Evolutionary conservation across 2,329 filamentous ascomycete species (phyloP).

Genomic region (Grosmannia serpens): DNA sequence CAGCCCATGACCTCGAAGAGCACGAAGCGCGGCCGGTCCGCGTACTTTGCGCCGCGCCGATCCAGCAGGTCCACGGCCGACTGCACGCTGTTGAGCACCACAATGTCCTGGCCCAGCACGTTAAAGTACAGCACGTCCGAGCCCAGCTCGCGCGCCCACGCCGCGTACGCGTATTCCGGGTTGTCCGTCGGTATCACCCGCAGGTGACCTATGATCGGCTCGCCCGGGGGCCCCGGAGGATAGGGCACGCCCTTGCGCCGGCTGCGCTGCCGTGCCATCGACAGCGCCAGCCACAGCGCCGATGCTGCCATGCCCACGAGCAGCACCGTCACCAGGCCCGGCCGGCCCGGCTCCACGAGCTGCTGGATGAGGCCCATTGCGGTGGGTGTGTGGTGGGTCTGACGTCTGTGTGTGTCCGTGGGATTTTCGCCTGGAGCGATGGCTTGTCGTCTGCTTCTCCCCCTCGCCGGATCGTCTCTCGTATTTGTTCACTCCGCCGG

Average conservation of each 20-base stretch:
- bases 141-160: slow-evolving; percentile 13
- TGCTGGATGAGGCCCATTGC: not conserved
- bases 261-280: not conserved
- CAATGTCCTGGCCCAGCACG: slow-evolving; percentile 23
- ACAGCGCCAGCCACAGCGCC: not conserved
- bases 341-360: not conserved
- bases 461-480: not conserved
- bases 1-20: slow-evolving; percentile 28
- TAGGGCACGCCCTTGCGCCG: slow-evolving; percentile 4
- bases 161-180: slow-evolving; percentile 9
- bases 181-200: slow-evolving; percentile 12
- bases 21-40: slow-evolving; percentile 25
- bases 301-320: not conserved
- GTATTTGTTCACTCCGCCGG: not conserved
- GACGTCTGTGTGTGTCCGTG: not conserved
- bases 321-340: not conserved
- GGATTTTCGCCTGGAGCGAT: not conserved
- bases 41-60: slow-evolving; percentile 26
- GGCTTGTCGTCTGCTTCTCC: not conserved
- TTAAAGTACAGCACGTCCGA: slow-evolving; percentile 20
- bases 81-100: slow-evolving; percentile 25
- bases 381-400: not conserved
- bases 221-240: slow-evolving; percentile 12
- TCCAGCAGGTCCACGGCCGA: slow-evolving; percentile 26
- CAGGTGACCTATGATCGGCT: slow-evolving; percentile 14